These are phyloP conservation scores for Podospora comata DNA, from an alignment of 495 filamentous ascomycete species.

Conservation along the genomic window DNA sequence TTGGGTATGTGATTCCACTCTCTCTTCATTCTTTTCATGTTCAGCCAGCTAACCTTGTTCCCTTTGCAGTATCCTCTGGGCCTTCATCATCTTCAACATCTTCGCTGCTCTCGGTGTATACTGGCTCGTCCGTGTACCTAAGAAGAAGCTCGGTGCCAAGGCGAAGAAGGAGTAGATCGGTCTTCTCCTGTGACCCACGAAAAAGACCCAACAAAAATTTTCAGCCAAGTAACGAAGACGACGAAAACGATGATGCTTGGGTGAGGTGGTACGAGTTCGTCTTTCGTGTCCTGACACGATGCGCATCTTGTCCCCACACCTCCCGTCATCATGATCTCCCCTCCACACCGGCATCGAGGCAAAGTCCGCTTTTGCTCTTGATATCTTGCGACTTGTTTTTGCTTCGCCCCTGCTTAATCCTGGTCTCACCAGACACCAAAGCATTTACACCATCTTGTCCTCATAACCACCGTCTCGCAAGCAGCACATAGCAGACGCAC, in stretches of 20 bases:
- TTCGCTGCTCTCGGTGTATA: conserved; percentile 69
- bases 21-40: background rate
- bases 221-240: background rate
- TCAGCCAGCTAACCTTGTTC: conserved; percentile 21
- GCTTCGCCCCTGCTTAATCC: background rate
- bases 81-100: conserved; percentile 75
- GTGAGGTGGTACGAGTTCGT: background rate
- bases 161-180: conserved; percentile 28
- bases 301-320: background rate
- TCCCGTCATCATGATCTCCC: background rate
- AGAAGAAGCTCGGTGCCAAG: conserved; percentile 46
- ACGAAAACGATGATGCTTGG: background rate
- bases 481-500: background rate
- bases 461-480: background rate
- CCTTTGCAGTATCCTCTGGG: conserved; percentile 51
- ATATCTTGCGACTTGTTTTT: background rate
- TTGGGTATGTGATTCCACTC: conserved; percentile 46
- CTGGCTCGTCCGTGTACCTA: conserved; percentile 75
- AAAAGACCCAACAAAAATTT: background rate
- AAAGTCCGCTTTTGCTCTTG: background rate
- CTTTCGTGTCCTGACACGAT: background rate
- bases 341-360: background rate
- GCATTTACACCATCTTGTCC: background rate
- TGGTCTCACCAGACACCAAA: background rate
- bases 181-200: background rate